These are phyloP conservation scores for Rhododendron williamsianum DNA, from an alignment of 148 eudicot genomes.

Conservation along the genomic window DNA sequence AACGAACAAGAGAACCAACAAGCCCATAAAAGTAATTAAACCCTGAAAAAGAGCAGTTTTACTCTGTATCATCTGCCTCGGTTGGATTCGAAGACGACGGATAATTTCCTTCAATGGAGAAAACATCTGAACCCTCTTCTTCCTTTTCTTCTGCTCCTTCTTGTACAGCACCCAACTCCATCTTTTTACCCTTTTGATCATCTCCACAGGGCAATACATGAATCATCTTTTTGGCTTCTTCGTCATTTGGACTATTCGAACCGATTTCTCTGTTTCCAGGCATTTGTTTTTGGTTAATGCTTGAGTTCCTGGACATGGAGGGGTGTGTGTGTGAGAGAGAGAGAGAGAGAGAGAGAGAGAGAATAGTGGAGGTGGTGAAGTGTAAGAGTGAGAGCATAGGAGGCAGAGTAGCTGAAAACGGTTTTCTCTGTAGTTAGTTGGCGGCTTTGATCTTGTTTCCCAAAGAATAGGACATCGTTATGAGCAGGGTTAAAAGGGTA, in stretches of 20 bases:
- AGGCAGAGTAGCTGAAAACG: not conserved
- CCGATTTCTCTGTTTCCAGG: not conserved
- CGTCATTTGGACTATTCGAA: not conserved
- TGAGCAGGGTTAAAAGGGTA: not conserved
- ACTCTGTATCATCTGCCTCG: not conserved
- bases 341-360: slow-evolving; percentile 3
- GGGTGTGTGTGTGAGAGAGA: not conserved
- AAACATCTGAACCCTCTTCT: not conserved
- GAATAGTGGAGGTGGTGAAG: not conserved
- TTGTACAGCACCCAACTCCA: not conserved
- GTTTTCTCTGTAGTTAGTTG: not conserved
- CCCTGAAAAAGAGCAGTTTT: not conserved
- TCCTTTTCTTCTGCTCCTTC: not conserved
- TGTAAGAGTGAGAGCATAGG: not conserved
- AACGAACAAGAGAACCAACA: not conserved
- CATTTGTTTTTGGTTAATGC: not conserved
- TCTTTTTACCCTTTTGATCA: not conserved
- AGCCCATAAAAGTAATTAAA: not conserved
- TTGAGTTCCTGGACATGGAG: not conserved
- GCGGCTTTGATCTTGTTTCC: not conserved
- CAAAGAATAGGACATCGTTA: not conserved
- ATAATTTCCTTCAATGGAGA: not conserved
- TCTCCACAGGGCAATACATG: not conserved
- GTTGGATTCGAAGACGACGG: not conserved
- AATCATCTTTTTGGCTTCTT: not conserved